Percentiles rank a stretch among this genome's conserved stretches.
Conservation (phyloP, 176 grass and related monocot species). For the Oryza rufipogon region DNA sequence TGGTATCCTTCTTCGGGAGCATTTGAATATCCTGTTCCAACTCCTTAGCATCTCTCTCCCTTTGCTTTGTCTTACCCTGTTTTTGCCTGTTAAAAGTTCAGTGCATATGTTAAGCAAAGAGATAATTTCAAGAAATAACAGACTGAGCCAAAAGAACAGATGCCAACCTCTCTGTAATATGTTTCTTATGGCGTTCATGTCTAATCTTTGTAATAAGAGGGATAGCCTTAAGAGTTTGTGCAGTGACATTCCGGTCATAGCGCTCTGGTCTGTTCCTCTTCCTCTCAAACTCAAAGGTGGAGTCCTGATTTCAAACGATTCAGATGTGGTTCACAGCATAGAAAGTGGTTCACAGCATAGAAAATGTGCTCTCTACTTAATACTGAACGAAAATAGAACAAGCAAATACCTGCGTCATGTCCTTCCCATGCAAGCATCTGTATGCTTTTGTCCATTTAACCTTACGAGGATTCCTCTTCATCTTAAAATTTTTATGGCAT, state of each 20-base stretch:
- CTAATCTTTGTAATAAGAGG: constrained; percentile 73
- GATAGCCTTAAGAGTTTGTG: constrained; percentile 73
- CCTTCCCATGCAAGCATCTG: constrained; percentile 80
- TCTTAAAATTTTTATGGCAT: constrained; percentile 99
- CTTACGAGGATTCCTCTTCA: constrained; percentile 99
- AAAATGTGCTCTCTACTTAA: neutral
- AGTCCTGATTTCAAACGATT: constrained; percentile 51
- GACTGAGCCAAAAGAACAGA: neutral
- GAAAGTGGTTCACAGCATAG: neutral
- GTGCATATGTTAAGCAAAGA: neutral
- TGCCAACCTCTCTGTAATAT: constrained; percentile 61
- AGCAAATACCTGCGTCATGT: constrained; percentile 78
- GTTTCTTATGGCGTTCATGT: constrained; percentile 54
- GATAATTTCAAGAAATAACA: neutral
- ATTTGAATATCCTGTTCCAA: constrained; percentile 63
- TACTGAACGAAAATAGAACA: neutral
- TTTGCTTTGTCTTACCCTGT: constrained; percentile 44
- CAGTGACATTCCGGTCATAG: constrained; percentile 74
- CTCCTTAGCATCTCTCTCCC: constrained; percentile 54
- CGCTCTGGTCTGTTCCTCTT: constrained; percentile 89
- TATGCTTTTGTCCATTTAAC: constrained; percentile 98
- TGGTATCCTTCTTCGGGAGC: constrained; percentile 44
- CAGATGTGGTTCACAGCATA: neutral
- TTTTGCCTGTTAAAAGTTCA: constrained; percentile 50
- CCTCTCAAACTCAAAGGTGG: constrained; percentile 97